Conservation (phyloP, 306 rosid genomes). For the Quercus variabilis region DNA sequence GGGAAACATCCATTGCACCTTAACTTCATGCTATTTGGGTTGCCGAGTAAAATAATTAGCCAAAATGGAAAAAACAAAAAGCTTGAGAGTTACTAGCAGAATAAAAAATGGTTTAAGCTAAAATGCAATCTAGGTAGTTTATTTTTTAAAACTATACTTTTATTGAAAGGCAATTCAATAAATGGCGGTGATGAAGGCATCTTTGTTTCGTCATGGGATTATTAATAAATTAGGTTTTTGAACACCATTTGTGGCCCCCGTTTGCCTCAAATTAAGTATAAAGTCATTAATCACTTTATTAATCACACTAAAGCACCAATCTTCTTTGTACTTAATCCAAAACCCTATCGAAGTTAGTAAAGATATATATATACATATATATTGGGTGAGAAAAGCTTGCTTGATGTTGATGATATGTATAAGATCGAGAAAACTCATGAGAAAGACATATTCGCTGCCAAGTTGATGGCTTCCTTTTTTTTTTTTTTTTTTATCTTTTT, state of each 20-base stretch:
- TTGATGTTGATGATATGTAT: background rate
- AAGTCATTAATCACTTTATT: slow-evolving; percentile 25
- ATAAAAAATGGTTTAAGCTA: too few species aligned
- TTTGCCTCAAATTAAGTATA: slow-evolving; percentile 13
- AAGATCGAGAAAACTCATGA: slow-evolving; percentile 6
- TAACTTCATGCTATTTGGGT: slow-evolving; percentile 10
- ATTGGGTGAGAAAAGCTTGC: slow-evolving; percentile 19
- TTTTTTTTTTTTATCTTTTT: background rate
- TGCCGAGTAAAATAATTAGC: slow-evolving; percentile 5
- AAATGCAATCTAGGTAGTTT: background rate
- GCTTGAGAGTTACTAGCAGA: background rate
- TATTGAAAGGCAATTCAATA: slow-evolving; percentile 12
- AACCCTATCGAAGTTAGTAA: slow-evolving; percentile 22
- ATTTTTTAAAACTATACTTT: background rate
- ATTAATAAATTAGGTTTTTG: slow-evolving; percentile 47
- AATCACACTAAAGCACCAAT: slow-evolving; percentile 14
- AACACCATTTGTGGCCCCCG: slow-evolving; percentile 20
- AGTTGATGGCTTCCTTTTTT: background rate
- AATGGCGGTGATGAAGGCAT: slow-evolving; percentile 29
- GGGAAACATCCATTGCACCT: slow-evolving; percentile 34
- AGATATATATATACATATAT: background rate
- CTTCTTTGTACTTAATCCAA: slow-evolving; percentile 28
- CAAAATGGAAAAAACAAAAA: background rate
- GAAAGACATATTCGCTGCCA: background rate
- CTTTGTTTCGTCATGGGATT: slow-evolving; percentile 17